Conservation (phyloP, 1,284 basidiomycete genomes). For the Ustilago sp. region DNA sequence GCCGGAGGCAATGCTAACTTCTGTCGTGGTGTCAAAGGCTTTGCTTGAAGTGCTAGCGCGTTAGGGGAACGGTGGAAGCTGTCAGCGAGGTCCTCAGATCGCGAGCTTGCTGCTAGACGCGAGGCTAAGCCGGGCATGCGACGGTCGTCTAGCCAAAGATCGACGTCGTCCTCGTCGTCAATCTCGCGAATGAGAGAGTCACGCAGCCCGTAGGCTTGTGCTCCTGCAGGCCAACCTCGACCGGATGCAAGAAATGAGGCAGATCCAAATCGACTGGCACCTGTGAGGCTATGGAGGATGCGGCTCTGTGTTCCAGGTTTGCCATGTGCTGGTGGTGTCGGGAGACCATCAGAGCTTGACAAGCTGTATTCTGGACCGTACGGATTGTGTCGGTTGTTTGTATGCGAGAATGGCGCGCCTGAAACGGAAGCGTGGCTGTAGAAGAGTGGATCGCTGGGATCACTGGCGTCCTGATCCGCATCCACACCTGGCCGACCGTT, state of each 20-base stretch:
- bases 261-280: slow-evolving; percentile 49
- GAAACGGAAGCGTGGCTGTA: slow-evolving; percentile 51
- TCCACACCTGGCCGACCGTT: slow-evolving; percentile 34
- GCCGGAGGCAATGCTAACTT: neutral
- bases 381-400: slow-evolving; percentile 32
- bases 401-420: slow-evolving; percentile 44
- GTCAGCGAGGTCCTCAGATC: slow-evolving; percentile 34
- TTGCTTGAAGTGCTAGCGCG: slow-evolving; percentile 11
- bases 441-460: slow-evolving; percentile 48
- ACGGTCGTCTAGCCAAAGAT: slow-evolving; percentile 54
- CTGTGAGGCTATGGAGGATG: slow-evolving; percentile 47
- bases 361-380: slow-evolving; percentile 53
- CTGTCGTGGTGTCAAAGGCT: slow-evolving; percentile 1
- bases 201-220: slow-evolving; percentile 20
- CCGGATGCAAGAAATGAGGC: slow-evolving; percentile 39
- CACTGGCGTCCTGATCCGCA: slow-evolving; percentile 43
- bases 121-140: slow-evolving; percentile 40
- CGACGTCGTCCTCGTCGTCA: slow-evolving; percentile 57
- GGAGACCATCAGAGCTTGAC: slow-evolving; percentile 56
- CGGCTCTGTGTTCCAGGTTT: slow-evolving; percentile 36
- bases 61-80: slow-evolving; percentile 37
- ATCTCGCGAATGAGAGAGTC: slow-evolving; percentile 57
- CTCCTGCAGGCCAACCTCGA: slow-evolving; percentile 18
- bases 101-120: slow-evolving; percentile 37
- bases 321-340: slow-evolving; percentile 33